A percentile compares a stretch with the other conserved stretches of the same genome.
Conservation (phyloP, 1,284 basidiomycete species). For the Austropuccinia psidii region DNA sequence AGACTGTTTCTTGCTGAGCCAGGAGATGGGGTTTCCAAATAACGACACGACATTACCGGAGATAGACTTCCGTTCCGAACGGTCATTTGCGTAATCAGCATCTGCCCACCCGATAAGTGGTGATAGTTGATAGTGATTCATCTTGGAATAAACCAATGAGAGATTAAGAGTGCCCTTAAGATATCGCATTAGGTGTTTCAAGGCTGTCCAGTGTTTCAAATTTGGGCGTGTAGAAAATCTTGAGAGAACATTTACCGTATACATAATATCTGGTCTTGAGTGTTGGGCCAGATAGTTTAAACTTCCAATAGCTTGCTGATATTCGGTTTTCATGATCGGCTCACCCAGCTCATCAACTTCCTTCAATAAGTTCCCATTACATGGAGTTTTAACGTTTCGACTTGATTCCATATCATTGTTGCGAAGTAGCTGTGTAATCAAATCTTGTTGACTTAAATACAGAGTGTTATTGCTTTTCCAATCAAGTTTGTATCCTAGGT, state of each 20-base stretch:
- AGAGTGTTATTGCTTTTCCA: not conserved
- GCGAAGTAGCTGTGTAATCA: not conserved
- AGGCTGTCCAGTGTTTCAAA: not conserved
- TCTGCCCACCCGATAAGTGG: conserved; percentile 20
- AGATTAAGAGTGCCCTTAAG: not conserved
- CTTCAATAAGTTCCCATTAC: too few relatives aligned
- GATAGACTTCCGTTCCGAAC: not conserved
- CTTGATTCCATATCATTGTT: not conserved
- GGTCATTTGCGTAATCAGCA: not conserved
- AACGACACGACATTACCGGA: not conserved
- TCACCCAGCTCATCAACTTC: not conserved
- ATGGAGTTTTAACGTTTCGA: too few relatives aligned
- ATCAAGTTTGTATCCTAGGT: not conserved
- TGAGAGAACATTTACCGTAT: not conserved
- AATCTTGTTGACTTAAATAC: not conserved
- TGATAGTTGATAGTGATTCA: too few relatives aligned
- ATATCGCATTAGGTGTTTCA: not conserved
- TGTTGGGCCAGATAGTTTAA: not conserved
- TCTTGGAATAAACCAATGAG: too few relatives aligned
- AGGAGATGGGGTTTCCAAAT: conserved; percentile 8
- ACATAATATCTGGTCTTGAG: not conserved
- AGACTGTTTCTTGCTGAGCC: not conserved
- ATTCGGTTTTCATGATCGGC: not conserved
- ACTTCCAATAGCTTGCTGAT: not conserved
- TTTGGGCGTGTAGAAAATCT: not conserved